Base-by-base conservation (phyloP, 176 grass and related monocot genomes). In the Zoysia pacifica region DNA sequence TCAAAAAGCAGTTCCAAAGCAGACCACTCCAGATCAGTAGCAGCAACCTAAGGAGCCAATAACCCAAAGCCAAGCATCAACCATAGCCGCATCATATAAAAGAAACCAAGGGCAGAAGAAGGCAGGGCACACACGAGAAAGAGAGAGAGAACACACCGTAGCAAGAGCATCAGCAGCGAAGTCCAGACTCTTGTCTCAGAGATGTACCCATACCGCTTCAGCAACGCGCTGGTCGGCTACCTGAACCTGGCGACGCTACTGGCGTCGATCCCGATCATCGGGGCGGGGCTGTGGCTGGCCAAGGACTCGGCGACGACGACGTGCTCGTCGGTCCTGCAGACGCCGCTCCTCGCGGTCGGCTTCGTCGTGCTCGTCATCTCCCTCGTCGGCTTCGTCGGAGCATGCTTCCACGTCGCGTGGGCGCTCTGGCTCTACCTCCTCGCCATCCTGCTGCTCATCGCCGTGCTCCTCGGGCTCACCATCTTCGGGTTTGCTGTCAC, bases 341-440 rank as follows among this genome's bases (percentile, higher is more conserved):
- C 88, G 37, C 96, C 96, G 3, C 88, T 99, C 40, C 87, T 99
- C 64, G 42, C 79, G 14, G 54, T 93, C 68, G 96, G 96, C 70
- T 95, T 99, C 76, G 41, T 82, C 3, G 81, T 94, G 19, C 88
- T 97, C 69, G 49, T 97, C 62, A 72, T 97, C 49, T 99, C 96
- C 15, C 88, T 99, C 1, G 88, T 88, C 6, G 96, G 96, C 0
- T 93, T 99, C 28, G 88, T 99, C 15, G 96, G 96, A 11, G 92
- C 96, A 0, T 99, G 96, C 91, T 99, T 93, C 88, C 85, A 90
- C 35, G 90, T 95, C 8, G 90, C 92, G 2, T 93, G 92, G 92
- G 95, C 92, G 2, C 86, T 97, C 36, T 91, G 96, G 88, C 86
- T 99, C 42, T 99, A 95, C 84, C 92, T 99, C 76, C 9, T 91